Evolutionary conservation across 2,329 filamentous ascomycete genomes (phyloP).

Genomic region (Capronia coronata): DNA sequence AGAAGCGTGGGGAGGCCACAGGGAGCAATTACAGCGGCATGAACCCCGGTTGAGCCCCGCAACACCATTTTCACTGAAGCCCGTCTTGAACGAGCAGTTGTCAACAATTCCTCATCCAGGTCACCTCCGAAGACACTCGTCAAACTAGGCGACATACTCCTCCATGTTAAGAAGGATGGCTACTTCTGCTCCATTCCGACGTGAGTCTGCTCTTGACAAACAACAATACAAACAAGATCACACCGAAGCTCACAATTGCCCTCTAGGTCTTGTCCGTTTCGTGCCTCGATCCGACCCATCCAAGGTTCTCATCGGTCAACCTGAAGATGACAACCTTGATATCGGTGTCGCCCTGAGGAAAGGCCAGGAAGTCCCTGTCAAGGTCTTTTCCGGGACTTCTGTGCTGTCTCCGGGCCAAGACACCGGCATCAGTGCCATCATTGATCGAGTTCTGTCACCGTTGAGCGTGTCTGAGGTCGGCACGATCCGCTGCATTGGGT

Average conservation of each 20-base stretch:
- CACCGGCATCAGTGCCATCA: constrained; percentile 46
- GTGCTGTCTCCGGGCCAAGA: constrained; percentile 49
- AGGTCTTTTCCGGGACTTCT: constrained; percentile 53
- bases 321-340: constrained; percentile 47
- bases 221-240: background rate
- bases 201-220: constrained; percentile 2
- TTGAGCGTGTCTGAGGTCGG: constrained; percentile 34
- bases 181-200: constrained; percentile 9
- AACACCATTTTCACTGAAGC: no score
- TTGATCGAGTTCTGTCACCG: constrained; percentile 35
- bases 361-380: constrained; percentile 51
- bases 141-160: no score
- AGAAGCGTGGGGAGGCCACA: no score
- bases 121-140: no score
- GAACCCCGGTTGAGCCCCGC: no score
- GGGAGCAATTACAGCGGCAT: no score
- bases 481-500: constrained; percentile 42
- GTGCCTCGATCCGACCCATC: constrained; percentile 46
- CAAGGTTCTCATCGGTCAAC: constrained; percentile 52
- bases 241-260: background rate
- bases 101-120: no score
- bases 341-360: constrained; percentile 53
- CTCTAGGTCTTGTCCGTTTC: constrained; percentile 54
- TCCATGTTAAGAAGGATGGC: constrained; percentile 15
- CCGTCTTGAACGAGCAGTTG: no score